Evolutionary conservation across 805 yeast species (phyloP).

Genomic region (Suhomyces pyralidae): DNA sequence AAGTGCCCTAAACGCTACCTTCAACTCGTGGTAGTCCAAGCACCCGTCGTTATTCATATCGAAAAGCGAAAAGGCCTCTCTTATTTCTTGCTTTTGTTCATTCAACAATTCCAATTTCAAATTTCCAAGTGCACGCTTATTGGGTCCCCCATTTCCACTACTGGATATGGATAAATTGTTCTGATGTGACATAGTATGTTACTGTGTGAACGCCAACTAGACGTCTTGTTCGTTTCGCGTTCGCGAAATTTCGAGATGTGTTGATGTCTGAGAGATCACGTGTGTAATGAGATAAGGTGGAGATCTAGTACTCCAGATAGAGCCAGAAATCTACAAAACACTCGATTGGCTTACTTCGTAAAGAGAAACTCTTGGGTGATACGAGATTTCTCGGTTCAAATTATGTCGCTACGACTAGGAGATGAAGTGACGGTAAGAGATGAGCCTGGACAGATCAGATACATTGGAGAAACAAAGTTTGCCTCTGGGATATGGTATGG

Average conservation of each 20-base stretch:
- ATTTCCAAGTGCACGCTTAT: slow-evolving; percentile 32
- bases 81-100: slow-evolving; percentile 86
- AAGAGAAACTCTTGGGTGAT: background rate
- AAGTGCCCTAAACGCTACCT: slow-evolving; percentile 89
- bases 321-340: background rate
- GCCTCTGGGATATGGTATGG: slow-evolving; percentile 59
- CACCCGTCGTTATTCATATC: slow-evolving; percentile 91
- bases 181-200: slow-evolving; percentile 3
- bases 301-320: background rate
- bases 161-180: slow-evolving; percentile 1
- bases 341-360: background rate
- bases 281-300: background rate
- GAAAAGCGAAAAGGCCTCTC: slow-evolving; percentile 87
- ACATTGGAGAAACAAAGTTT: slow-evolving; percentile 53
- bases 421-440: slow-evolving; percentile 36
- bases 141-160: slow-evolving; percentile 1
- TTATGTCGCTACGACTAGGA: slow-evolving; percentile 16
- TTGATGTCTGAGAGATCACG: background rate
- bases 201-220: background rate
- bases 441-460: slow-evolving; percentile 46
- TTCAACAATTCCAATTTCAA: slow-evolving; percentile 67
- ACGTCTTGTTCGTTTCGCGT: slow-evolving; percentile 3
- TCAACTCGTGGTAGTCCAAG: slow-evolving; percentile 88
- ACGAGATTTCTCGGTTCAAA: background rate
- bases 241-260: slow-evolving; percentile 4